Percentiles rank a stretch among this genome's conserved stretches.
These are phyloP conservation scores for Fusarium praegraminearum DNA, from an alignment of 2,329 filamentous ascomycete species.

Conservation along the genomic window DNA sequence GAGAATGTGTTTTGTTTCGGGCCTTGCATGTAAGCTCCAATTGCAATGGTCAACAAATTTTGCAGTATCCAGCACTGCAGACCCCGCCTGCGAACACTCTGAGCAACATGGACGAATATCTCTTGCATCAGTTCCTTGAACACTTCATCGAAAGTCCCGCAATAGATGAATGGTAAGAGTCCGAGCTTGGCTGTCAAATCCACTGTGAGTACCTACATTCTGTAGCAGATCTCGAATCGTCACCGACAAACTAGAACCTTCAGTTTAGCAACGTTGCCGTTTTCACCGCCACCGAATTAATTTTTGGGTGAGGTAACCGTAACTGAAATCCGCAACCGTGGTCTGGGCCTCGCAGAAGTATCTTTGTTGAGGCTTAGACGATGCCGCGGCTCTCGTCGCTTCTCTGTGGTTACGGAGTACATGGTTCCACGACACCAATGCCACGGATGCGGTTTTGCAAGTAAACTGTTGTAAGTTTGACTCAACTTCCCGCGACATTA, in stretches of 20 bases:
- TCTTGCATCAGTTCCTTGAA: conserved; percentile 20
- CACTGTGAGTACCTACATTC: no score
- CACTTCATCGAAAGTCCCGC: conserved; percentile 26
- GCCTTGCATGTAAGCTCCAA: not conserved
- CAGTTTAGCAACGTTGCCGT: conserved; percentile 7
- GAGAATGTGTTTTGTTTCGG: not conserved
- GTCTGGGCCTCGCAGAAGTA: conserved; percentile 10
- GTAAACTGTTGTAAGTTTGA: not conserved
- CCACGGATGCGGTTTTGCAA: conserved; percentile 23
- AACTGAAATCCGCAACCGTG: conserved; percentile 16
- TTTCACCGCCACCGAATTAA: conserved; percentile 46
- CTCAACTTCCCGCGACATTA: not conserved
- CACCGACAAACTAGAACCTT: conserved; percentile 50
- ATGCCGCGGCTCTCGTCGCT: conserved; percentile 17
- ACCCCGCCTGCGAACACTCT: conserved; percentile 1
- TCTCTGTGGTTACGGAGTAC: conserved; percentile 6
- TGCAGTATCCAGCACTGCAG: conserved; percentile 7
- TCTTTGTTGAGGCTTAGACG: conserved; percentile 29
- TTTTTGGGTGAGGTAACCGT: conserved; percentile 43
- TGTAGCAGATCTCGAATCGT: conserved; percentile 9
- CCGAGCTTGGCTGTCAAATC: conserved; percentile 20
- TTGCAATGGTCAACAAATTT: not conserved
- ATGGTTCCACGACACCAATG: conserved; percentile 21
- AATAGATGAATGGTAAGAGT: conserved; percentile 4
- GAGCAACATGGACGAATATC: conserved; percentile 8